Percentiles rank a stretch among this genome's conserved stretches.
phyloP scores from a whole-genome alignment of 2,329 filamentous ascomycete genomes.

The Fragosphaeria purpurea region DNA sequence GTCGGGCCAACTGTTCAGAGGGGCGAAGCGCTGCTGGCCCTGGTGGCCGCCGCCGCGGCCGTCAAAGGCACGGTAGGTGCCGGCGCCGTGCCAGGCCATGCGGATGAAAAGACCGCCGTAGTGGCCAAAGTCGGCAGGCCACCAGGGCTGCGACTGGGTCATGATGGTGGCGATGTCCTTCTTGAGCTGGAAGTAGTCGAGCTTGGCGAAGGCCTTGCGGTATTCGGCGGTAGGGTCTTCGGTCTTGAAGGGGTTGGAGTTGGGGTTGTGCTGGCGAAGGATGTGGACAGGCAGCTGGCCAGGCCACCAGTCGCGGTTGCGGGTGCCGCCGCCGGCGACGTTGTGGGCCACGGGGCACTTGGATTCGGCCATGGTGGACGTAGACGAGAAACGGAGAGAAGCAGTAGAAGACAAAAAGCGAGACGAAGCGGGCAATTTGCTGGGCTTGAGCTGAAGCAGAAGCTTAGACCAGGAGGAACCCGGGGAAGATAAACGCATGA shows the following conservation, averaged over 20 bases:
- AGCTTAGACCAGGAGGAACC: not conserved
- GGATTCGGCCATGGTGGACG: slow-evolving; percentile 4
- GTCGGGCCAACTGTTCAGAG: slow-evolving; percentile 75
- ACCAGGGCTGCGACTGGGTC: slow-evolving; percentile 72
- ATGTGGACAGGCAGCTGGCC: slow-evolving; percentile 57
- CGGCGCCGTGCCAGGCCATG: slow-evolving; percentile 72
- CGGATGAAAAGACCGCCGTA: slow-evolving; percentile 73
- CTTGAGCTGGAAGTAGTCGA: slow-evolving; percentile 64
- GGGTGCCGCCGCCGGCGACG: slow-evolving; percentile 52
- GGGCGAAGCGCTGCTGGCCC: slow-evolving; percentile 70
- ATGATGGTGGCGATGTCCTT: slow-evolving; percentile 61
- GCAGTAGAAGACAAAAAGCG: not conserved
- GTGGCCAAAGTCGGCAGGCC: slow-evolving; percentile 74
- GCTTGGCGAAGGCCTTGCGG: slow-evolving; percentile 57
- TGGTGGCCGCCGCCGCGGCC: slow-evolving; percentile 65
- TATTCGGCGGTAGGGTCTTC: slow-evolving; percentile 58
- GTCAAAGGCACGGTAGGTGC: slow-evolving; percentile 66
- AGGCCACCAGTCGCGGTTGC: slow-evolving; percentile 67
- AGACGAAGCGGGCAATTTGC: not conserved
- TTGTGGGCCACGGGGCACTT: slow-evolving; percentile 8
- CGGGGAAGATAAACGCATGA: slow-evolving; percentile 2
- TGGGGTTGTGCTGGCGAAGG: slow-evolving; percentile 58
- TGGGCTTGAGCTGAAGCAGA: too few species aligned
- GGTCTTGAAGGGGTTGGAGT: slow-evolving; percentile 47
- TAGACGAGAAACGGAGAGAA: not conserved